Conservation (phyloP, 495 filamentous ascomycete genomes). For the Penicillium atrosanguineum region DNA sequence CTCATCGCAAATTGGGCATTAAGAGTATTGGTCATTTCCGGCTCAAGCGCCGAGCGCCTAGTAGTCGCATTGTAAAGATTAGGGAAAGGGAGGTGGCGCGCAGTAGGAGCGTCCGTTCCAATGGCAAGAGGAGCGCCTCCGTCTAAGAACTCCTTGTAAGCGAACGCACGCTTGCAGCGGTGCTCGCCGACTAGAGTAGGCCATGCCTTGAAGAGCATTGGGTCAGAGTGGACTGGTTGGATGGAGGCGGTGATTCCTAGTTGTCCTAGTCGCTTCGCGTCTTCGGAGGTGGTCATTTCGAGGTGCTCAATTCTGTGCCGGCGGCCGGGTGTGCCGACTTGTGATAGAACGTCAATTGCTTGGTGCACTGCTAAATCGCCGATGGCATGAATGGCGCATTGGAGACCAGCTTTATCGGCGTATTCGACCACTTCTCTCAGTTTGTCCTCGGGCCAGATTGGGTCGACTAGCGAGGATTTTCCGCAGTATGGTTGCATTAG, state of each 20-base stretch:
- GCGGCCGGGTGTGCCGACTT: conserved; percentile 33
- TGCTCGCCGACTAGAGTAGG: conserved; percentile 52
- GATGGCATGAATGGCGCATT: conserved; percentile 66
- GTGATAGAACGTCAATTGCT: conserved; percentile 54
- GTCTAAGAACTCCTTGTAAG: conserved; percentile 59
- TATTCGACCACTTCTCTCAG: conserved; percentile 53
- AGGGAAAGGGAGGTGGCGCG: conserved; percentile 50
- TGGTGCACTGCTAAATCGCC: conserved; percentile 56
- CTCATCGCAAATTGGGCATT: conserved; percentile 14
- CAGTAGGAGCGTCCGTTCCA: conserved; percentile 60
- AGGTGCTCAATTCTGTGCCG: conserved; percentile 62
- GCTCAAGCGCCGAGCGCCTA: conserved; percentile 51
- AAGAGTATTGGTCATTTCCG: conserved; percentile 41
- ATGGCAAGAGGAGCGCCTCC: conserved; percentile 55
- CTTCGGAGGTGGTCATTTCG: conserved; percentile 52
- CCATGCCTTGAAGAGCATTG: conserved; percentile 59
- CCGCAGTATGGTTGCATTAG: conserved; percentile 57
- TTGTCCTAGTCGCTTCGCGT: conserved; percentile 51
- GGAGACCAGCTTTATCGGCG: conserved; percentile 53
- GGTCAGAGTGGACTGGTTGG: conserved; percentile 62
- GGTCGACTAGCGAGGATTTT: conserved; percentile 41
- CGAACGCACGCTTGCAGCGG: conserved; percentile 56
- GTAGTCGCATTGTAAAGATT: conserved; percentile 61
- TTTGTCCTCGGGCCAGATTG: conserved; percentile 54
- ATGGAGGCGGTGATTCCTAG: conserved; percentile 61